Conservation (phyloP, 2,329 filamentous ascomycete genomes). For the Chaetomium olivaceum region DNA sequence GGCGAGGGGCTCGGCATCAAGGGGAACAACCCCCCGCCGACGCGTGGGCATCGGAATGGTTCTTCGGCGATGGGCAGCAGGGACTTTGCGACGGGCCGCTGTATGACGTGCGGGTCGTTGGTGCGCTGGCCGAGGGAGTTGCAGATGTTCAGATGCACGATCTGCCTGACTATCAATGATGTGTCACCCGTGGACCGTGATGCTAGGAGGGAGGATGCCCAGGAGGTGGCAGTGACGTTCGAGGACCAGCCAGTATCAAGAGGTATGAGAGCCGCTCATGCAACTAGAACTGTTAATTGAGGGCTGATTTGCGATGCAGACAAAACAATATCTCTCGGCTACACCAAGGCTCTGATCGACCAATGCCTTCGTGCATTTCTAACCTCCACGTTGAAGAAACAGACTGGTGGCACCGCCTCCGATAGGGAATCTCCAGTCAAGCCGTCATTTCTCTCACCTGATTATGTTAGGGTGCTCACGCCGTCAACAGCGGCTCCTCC, state of each 20-base stretch:
- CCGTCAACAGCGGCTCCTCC: not conserved
- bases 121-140: constrained; percentile 77
- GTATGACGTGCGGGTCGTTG: constrained; percentile 81
- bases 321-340: constrained; percentile 56
- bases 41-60: constrained; percentile 38
- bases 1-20: constrained; percentile 38
- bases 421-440: constrained; percentile 1
- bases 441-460: constrained; percentile 9
- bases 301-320: constrained; percentile 17
- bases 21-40: constrained; percentile 32
- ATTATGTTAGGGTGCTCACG: not conserved
- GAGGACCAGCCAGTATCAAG: constrained; percentile 17
- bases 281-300: not conserved
- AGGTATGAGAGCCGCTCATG: not conserved
- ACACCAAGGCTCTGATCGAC: constrained; percentile 54
- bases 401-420: not conserved
- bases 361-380: constrained; percentile 45
- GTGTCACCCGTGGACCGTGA: constrained; percentile 50
- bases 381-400: constrained; percentile 33
- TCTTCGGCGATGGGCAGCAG: constrained; percentile 42
- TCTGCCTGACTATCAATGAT: constrained; percentile 84
- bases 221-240: constrained; percentile 13
- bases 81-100: constrained; percentile 69
- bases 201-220: constrained; percentile 28
- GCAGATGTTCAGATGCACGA: constrained; percentile 76